Base-by-base conservation (phyloP, 1,284 basidiomycete genomes). In the Mycosarcoma maydis region DNA sequence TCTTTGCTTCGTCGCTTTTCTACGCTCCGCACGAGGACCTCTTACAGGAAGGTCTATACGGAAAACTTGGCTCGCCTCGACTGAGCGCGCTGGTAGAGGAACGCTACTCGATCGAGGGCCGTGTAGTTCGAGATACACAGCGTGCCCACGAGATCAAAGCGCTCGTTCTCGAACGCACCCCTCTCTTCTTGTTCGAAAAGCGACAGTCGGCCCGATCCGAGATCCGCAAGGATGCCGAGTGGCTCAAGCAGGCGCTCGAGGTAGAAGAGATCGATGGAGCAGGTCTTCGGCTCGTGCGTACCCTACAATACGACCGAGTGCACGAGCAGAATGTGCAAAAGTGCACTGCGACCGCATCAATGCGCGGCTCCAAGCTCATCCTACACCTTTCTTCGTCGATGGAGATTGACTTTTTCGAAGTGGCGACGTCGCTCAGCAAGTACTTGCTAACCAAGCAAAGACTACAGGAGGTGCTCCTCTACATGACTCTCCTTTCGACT, bases 401-500 rank as follows among this genome's bases (percentile, higher is more conserved):
- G 10, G 87, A 90, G 62, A 83, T 90, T n/a, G 94, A 97, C 78
- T 91, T 92, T 87, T 96, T 92, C 77, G 94, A 96, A 47, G 77
- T 81, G n/a, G 79, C 79, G 2, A 64, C 66, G 3, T 70, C 77
- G 20, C 67, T 81, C 23, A 69, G 54, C 65, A 77, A 77, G 53
- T 59, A 73, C 41, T 60, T 82, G 33, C 56, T 80, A 37, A 73
- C 68, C 23, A 61, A 73, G 50, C 80, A 80, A 49, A 65, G 71
- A 24, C 48, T 81, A 38, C 78, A 75, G 36, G 79, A 81, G 45
- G 75, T 81, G 34, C 62, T 98, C 8, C 82, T 98, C 13, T 90
- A 96, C 76, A 92, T 92, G 88, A 95, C 92, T 0, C 92, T 98
- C 41, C 86, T 98, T 11, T 92, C 92, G 0, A 96, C 94, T 0